Conservation (phyloP, 352 stramenopile species). For the Elongisporangium undulatum region DNA sequence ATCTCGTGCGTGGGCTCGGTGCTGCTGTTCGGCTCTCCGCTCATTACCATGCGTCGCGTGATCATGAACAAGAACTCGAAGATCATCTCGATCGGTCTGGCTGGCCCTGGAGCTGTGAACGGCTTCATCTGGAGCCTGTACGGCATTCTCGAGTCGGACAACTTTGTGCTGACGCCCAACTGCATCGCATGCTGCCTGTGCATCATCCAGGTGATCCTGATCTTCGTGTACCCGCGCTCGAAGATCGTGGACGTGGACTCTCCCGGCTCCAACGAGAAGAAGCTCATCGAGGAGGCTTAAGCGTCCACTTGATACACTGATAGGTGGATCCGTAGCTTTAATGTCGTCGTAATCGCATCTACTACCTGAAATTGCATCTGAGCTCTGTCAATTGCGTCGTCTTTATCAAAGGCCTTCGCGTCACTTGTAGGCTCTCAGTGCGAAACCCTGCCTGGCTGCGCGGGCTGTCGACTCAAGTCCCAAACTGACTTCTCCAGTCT, state of each 20-base stretch:
- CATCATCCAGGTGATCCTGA: constrained; percentile 19
- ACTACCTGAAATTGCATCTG: too few species aligned
- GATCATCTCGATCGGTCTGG: constrained; percentile 22
- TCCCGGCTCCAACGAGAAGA: constrained; percentile 4
- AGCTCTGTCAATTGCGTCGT: too few species aligned
- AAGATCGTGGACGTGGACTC: not conserved
- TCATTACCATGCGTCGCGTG: constrained; percentile 16
- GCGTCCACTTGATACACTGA: too few species aligned
- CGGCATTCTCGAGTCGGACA: constrained; percentile 21
- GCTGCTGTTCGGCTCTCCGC: constrained; percentile 20
- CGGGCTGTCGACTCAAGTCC: too few species aligned
- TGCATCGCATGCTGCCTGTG: constrained; percentile 16
- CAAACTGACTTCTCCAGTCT: too few species aligned
- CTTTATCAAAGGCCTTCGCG: too few species aligned
- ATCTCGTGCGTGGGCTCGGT: constrained; percentile 12
- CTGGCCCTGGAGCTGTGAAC: constrained; percentile 16
- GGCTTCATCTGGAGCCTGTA: constrained; percentile 19
- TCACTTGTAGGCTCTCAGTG: too few species aligned
- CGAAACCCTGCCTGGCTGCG: too few species aligned
- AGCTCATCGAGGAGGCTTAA: constrained; percentile 11
- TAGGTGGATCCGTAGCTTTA: too few species aligned
- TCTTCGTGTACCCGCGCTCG: constrained; percentile 12
- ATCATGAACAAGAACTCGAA: constrained; percentile 23
- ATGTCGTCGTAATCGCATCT: too few species aligned
- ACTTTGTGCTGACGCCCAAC: constrained; percentile 25